phyloP scores from a whole-genome alignment of 768 basidiomycete species.

The Leucosporidium yakuticum region DNA sequence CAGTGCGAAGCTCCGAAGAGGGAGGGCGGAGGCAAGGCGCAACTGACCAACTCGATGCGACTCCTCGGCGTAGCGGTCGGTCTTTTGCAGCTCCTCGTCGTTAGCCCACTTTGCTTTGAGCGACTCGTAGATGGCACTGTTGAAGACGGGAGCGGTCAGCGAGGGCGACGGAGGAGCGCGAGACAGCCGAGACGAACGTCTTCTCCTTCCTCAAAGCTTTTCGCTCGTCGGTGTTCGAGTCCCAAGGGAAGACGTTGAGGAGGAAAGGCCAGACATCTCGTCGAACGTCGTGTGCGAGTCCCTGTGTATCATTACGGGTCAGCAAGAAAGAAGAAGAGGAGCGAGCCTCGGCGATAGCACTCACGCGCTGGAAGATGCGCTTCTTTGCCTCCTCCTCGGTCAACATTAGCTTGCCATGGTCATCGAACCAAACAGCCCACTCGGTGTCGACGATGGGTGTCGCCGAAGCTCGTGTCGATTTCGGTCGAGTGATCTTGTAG shows the following conservation, averaged over 20 bases:
- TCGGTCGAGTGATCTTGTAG: conserved; percentile 72
- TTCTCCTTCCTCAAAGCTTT: conserved; percentile 58
- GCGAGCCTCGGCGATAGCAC: conserved; percentile 16
- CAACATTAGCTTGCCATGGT: conserved; percentile 30
- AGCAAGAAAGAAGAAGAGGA: no score
- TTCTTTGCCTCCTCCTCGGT: conserved; percentile 62
- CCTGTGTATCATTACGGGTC: conserved; percentile 41
- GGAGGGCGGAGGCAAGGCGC: neutral
- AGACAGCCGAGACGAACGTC: conserved; percentile 47
- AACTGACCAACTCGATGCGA: conserved; percentile 40
- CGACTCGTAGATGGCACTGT: conserved; percentile 62
- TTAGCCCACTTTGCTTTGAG: conserved; percentile 78
- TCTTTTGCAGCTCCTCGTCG: conserved; percentile 71
- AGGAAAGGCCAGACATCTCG: conserved; percentile 85
- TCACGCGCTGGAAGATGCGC: conserved; percentile 66
- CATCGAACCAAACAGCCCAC: conserved; percentile 70
- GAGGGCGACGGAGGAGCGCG: neutral
- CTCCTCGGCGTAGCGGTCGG: conserved; percentile 74
- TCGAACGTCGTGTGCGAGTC: conserved; percentile 57
- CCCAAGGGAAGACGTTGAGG: conserved; percentile 78
- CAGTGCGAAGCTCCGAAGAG: conserved; percentile 3
- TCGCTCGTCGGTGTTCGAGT: conserved; percentile 59
- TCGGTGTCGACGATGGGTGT: conserved; percentile 67
- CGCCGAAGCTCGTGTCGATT: conserved; percentile 69
- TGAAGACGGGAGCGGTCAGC: neutral